phyloP scores from a whole-genome alignment of 345 rosid species.

The Firmiana major region DNA sequence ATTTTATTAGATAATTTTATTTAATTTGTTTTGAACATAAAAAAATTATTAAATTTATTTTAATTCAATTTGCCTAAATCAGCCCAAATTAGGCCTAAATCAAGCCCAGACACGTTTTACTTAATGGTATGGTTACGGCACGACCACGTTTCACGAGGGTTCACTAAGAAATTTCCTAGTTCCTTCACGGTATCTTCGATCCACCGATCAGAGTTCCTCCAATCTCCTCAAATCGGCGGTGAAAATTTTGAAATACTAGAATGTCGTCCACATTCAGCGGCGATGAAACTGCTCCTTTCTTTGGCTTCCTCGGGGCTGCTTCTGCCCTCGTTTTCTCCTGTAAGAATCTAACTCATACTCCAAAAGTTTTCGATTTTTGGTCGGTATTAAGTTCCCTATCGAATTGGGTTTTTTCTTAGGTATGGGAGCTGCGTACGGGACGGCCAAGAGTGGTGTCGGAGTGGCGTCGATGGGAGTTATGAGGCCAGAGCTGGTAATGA shows the following conservation, averaged over 20 bases:
- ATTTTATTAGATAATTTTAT: too few species aligned
- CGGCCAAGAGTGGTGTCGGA: slow-evolving; percentile 86
- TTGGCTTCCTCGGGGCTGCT: slow-evolving; percentile 47
- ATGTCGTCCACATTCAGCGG: slow-evolving; percentile 41
- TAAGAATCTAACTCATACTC: neutral
- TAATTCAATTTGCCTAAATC: neutral
- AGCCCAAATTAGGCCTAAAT: neutral
- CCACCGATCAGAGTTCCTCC: neutral
- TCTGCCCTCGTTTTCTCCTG: slow-evolving; percentile 44
- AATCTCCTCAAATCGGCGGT: neutral
- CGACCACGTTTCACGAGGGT: neutral
- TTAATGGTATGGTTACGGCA: neutral
- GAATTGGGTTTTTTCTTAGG: slow-evolving; percentile 27
- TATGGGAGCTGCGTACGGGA: slow-evolving; percentile 85
- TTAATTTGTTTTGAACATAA: too few species aligned
- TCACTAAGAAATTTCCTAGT: slow-evolving; percentile 2
- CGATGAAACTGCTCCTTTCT: slow-evolving; percentile 45
- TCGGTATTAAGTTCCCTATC: neutral
- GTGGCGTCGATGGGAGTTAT: slow-evolving; percentile 90
- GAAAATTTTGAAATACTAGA: neutral
- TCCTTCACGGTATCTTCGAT: neutral
- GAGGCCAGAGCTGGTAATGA: slow-evolving; percentile 90
- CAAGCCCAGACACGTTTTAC: neutral
- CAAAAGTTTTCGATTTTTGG: neutral
- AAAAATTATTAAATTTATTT: too few species aligned